Evolutionary conservation across 208 protist species (phyloP), one percentile per base, ranked within the genome.

Genomic region (Entamoeba invadens): DNA sequence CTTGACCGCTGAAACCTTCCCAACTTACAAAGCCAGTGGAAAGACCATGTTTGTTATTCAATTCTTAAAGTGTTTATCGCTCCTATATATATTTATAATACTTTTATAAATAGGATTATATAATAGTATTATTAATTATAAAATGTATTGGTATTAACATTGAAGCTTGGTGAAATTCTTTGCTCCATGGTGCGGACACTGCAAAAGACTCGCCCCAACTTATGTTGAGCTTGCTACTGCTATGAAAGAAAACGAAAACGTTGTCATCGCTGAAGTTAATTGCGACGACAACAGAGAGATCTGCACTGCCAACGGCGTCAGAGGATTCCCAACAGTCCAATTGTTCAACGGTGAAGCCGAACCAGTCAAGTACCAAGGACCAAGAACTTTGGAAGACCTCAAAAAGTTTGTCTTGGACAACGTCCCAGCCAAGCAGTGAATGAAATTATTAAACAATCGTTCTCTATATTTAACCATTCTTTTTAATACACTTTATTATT

Each of bases 111-210:
- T n/a, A n/a, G n/a, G n/a, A n/a, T n/a, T n/a, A n/a, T n/a, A n/a
- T n/a, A n/a, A n/a, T n/a, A n/a, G n/a, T n/a, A n/a, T n/a, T n/a
- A n/a, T n/a, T n/a, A n/a, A n/a, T n/a, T n/a, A n/a, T n/a, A n/a
- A n/a, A n/a, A n/a, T n/a, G n/a, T n/a, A n/a, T n/a, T n/a, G n/a
- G n/a, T n/a, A n/a, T n/a, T n/a, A n/a, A n/a, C n/a, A n/a, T n/a
- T n/a, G n/a, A n/a, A n/a, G n/a, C n/a, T n/a, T n/a, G n/a, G 91
- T 94, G 18, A 94, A 94, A 46, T 94, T 94, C 45, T 94, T 91
- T 87, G 93, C 93, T 3, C 93, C 93, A 38, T 94, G 93, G 93
- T 94, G 93, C 45, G 93, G 93, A 44, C 93, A 95, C 38, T 95
- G 94, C 72, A 93, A 95, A 91, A 45, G 25, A 31, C 46, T 95